Conservation (phyloP, 2,329 filamentous ascomycete species). For the Calonectria multiphialidica region DNA sequence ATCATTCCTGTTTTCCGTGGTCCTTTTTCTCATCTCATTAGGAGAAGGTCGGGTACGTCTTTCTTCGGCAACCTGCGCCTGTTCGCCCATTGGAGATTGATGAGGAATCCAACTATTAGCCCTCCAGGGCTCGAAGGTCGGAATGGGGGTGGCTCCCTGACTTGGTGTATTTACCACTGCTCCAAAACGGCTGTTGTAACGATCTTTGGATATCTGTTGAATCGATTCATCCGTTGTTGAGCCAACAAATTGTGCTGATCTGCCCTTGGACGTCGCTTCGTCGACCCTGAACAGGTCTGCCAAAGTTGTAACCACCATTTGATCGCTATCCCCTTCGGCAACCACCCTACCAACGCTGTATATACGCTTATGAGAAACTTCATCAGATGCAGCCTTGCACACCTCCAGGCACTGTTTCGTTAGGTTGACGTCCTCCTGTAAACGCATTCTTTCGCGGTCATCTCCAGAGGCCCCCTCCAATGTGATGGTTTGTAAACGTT, state of each 20-base stretch:
- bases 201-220: constrained; percentile 30
- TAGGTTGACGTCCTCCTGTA: constrained; percentile 50
- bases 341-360: constrained; percentile 51
- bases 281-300: constrained; percentile 56
- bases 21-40: constrained; percentile 22
- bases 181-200: constrained; percentile 37
- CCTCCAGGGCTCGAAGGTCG: not conserved
- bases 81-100: not conserved
- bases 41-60: not conserved
- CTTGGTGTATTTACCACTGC: not conserved
- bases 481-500: constrained; percentile 45
- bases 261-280: constrained; percentile 49
- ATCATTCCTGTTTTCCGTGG: not conserved
- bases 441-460: constrained; percentile 42
- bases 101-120: not conserved
- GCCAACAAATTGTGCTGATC: constrained; percentile 51
- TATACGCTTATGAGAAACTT: constrained; percentile 47
- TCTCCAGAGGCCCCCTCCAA: constrained; percentile 33
- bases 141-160: not conserved
- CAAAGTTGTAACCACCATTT: constrained; percentile 55
- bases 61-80: not conserved
- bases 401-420: constrained; percentile 53
- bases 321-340: constrained; percentile 52
- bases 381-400: constrained; percentile 48
- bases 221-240: constrained; percentile 47